Percentiles rank a stretch among this genome's conserved stretches.
Evolutionary conservation across 371 early-diverging fungal genomes (phyloP).

Genomic region (Mortierella sp.): DNA sequence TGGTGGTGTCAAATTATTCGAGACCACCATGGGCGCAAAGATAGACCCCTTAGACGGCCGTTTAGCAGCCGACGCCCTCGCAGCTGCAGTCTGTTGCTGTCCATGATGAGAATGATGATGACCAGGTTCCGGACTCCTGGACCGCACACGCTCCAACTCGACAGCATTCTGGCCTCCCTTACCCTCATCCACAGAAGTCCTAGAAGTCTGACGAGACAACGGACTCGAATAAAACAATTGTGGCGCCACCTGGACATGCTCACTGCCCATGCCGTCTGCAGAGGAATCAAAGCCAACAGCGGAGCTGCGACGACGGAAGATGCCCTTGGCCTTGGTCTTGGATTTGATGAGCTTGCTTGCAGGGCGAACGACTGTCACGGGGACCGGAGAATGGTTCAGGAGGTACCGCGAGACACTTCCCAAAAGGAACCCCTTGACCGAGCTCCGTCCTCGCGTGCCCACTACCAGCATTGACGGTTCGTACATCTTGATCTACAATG

Average conservation of each 20-base stretch:
- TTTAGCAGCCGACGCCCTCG: slow-evolving; percentile 34
- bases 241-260: slow-evolving; percentile 1
- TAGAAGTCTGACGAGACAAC: slow-evolving; percentile 39
- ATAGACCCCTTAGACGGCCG: slow-evolving; percentile 13
- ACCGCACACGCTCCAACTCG: slow-evolving; percentile 33
- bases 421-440: slow-evolving; percentile 68
- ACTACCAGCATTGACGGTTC: slow-evolving; percentile 72
- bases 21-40: neutral
- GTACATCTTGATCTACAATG: slow-evolving; percentile 67
- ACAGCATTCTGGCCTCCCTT: neutral
- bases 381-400: slow-evolving; percentile 71
- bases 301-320: slow-evolving; percentile 43
- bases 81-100: slow-evolving; percentile 22
- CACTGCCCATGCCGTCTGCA: neutral
- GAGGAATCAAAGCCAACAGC: slow-evolving; percentile 10
- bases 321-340: slow-evolving; percentile 56
- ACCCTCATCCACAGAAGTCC: slow-evolving; percentile 24
- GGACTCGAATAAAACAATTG: slow-evolving; percentile 39
- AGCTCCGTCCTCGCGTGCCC: slow-evolving; percentile 70
- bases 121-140: slow-evolving; percentile 25
- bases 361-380: slow-evolving; percentile 70
- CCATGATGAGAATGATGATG: slow-evolving; percentile 6
- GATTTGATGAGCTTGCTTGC: slow-evolving; percentile 66
- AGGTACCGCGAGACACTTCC: slow-evolving; percentile 71
- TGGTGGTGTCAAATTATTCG: slow-evolving; percentile 4